Conservation (phyloP, 2,329 filamentous ascomycete genomes). For the Keithomyces neogunnii region DNA sequence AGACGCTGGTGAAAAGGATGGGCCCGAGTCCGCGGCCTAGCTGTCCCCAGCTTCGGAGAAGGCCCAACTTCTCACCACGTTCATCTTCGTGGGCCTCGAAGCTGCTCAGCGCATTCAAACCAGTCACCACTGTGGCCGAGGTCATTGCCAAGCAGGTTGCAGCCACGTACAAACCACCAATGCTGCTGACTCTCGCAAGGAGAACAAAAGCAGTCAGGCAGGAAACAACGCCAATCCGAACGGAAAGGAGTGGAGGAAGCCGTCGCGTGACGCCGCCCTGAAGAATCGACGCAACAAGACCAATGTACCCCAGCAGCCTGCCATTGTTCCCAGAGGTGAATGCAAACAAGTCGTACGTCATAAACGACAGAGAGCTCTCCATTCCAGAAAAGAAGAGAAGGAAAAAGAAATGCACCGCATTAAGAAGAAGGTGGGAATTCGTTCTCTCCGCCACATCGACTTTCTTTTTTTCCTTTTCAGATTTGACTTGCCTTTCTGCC, state of each 20-base stretch:
- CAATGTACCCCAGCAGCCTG: slow-evolving; percentile 80
- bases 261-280: slow-evolving; percentile 88
- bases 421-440: slow-evolving; percentile 77
- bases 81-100: slow-evolving; percentile 78
- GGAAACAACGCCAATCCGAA: slow-evolving; percentile 69
- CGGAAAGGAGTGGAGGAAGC: slow-evolving; percentile 69
- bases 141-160: slow-evolving; percentile 81
- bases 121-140: slow-evolving; percentile 89
- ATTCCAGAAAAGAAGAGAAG: slow-evolving; percentile 96
- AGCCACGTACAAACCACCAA: slow-evolving; percentile 68
- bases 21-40: slow-evolving; percentile 81
- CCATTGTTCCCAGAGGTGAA: slow-evolving; percentile 77
- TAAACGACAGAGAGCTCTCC: slow-evolving; percentile 95
- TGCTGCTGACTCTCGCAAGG: slow-evolving; percentile 59
- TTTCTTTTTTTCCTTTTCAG: slow-evolving; percentile 16
- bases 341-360: slow-evolving; percentile 89
- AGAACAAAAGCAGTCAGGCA: slow-evolving; percentile 76
- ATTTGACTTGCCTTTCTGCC: slow-evolving; percentile 23
- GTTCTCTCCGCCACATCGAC: slow-evolving; percentile 43
- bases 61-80: slow-evolving; percentile 77
- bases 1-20: slow-evolving; percentile 84
- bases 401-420: slow-evolving; percentile 80
- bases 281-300: slow-evolving; percentile 81
- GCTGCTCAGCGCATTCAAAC: slow-evolving; percentile 82
- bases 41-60: slow-evolving; percentile 75